Base-by-base conservation (phyloP, 495 filamentous ascomycete genomes). In the Penicillium malachiteum region DNA sequence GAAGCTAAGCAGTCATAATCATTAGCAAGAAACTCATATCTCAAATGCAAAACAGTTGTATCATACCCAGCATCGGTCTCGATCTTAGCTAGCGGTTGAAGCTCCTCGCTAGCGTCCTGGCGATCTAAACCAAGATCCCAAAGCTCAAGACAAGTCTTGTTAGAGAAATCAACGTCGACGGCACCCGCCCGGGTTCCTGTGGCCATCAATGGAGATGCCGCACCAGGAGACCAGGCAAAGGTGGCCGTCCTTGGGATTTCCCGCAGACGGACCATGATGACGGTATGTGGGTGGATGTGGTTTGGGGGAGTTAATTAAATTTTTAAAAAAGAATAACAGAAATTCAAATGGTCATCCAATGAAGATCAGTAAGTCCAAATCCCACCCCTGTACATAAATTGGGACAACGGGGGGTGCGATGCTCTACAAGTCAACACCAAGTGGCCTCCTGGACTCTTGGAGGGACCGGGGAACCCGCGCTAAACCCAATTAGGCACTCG, bases 171-270 rank as follows among this genome's bases (percentile, higher is more conserved):
- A 62, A 89, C 92, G 73, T 94, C 91, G 14, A 97, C 92, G 57
- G 94, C 94, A 50, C 94, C 94, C 52, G 93, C 92, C 64, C 90
- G 84, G 21, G 94, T 97, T 63, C 94, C 94, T n/a, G 94, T 97
- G 40, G 92, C 93, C 51, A 99, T 78, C 62, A 95, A 81, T 59
- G 92, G 91, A 54, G 81, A 78, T 34, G 80, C 77, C 41, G 88
- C 72, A 52, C 87, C 86, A 12, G 91, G 87, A 56, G 91, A 94
- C 93, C 94, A 99, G 56, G 95, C 90, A 67, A 99, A 97, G 65
- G 92, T 89, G 72, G 93, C 93, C 55, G 94, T 97, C 74, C 94
- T 83, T 66, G 91, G 88, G 67, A 99, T 93, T 76, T 97, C 91
- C 78, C 92, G 84, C 74, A 97, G 78, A 71, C 90, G 87, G 65